Percentiles rank a stretch among this genome's conserved stretches.
phyloP scores from a whole-genome alignment of 768 basidiomycete genomes.

The Agaricus bisporus region DNA sequence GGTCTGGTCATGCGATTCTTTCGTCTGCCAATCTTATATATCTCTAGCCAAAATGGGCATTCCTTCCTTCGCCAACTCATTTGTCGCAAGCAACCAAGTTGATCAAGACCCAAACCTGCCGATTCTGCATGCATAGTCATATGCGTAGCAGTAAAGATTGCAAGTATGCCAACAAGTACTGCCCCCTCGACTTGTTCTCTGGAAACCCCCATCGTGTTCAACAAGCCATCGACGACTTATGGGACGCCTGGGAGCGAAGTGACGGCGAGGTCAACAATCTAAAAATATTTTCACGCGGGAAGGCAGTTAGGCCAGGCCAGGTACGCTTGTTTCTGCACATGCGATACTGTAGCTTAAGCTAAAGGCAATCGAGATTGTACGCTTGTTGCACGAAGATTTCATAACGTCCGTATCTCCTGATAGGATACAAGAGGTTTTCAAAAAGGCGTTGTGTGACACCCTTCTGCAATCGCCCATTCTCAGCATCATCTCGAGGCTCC shows the following conservation, averaged over 20 bases:
- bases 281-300: constrained; percentile 69
- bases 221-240: constrained; percentile 64
- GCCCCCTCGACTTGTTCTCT: constrained; percentile 90
- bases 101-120: constrained; percentile 69
- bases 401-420: constrained; percentile 11
- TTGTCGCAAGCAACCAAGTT: constrained; percentile 51
- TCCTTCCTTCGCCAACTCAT: constrained; percentile 62
- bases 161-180: constrained; percentile 48
- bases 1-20: constrained; percentile 33
- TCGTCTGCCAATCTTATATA: constrained; percentile 1
- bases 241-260: constrained; percentile 64
- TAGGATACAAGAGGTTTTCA: constrained; percentile 44
- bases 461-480: constrained; percentile 50
- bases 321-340: constrained; percentile 25
- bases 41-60: constrained; percentile 93
- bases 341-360: not conserved
- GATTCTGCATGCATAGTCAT: constrained; percentile 86
- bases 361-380: constrained; percentile 17
- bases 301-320: constrained; percentile 47
- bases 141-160: constrained; percentile 37
- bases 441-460: constrained; percentile 38
- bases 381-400: constrained; percentile 19
- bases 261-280: constrained; percentile 75
- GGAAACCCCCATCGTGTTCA: constrained; percentile 50
- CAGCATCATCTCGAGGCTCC: constrained; percentile 48